phyloP scores from a whole-genome alignment of 169 alveolate species.

The Eimeria acervulina region DNA sequence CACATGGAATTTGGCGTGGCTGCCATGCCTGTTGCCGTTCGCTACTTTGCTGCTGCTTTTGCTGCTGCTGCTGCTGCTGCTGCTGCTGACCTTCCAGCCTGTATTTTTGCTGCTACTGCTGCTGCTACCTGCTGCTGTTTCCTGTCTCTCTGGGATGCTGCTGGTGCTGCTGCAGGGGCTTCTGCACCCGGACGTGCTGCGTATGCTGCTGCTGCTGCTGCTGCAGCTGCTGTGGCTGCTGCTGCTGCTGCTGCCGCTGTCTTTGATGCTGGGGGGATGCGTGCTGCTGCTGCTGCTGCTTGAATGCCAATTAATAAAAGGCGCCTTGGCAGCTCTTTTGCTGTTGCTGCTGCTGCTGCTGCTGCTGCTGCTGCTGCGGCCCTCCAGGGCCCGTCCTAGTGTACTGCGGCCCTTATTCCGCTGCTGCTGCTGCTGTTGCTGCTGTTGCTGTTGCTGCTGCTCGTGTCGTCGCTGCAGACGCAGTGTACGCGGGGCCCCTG shows the following conservation, averaged over 20 bases:
- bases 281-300: conserved; percentile 5
- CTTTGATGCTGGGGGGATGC: background rate
- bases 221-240: too few relatives aligned
- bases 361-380: background rate
- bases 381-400: too few relatives aligned
- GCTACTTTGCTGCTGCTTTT: background rate
- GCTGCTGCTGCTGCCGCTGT: background rate
- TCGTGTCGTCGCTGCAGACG: too few relatives aligned
- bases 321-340: background rate
- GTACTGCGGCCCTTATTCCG: background rate
- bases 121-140: background rate
- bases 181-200: background rate
- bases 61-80: conserved; percentile 47
- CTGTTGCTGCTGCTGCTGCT: conserved; percentile 25
- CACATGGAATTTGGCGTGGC: background rate
- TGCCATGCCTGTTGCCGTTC: background rate
- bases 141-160: background rate
- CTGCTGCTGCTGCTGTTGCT: background rate
- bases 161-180: background rate
- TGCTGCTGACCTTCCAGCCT: background rate
- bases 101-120: background rate
- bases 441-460: background rate
- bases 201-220: background rate
- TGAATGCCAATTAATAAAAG: background rate
- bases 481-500: too few relatives aligned